Conservation (phyloP, 805 yeast species). For the Wickerhamiella occidentalis region DNA sequence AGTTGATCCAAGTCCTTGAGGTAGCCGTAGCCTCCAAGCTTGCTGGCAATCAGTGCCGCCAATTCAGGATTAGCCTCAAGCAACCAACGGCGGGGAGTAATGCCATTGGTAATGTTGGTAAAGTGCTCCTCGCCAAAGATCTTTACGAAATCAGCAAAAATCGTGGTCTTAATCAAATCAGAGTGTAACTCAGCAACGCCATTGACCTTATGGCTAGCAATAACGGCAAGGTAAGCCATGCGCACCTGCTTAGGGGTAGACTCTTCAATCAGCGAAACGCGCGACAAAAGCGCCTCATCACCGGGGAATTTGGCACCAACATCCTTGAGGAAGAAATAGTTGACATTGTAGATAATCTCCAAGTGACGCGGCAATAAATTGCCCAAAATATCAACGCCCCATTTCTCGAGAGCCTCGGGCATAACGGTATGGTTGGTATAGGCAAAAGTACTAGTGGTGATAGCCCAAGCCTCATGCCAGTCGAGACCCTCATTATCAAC, state of each 20-base stretch:
- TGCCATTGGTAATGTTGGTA: constrained; percentile 87
- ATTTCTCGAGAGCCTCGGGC: constrained; percentile 89
- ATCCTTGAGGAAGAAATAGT: constrained; percentile 59
- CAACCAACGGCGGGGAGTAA: constrained; percentile 94
- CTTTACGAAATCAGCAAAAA: constrained; percentile 78
- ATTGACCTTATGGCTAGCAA: constrained; percentile 86
- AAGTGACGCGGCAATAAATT: constrained; percentile 79
- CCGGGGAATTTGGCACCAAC: constrained; percentile 70
- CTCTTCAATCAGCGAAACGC: constrained; percentile 82
- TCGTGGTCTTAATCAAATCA: constrained; percentile 76
- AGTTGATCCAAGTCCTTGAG: constrained; percentile 56
- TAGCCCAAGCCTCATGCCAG: constrained; percentile 80
- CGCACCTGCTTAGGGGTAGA: constrained; percentile 67
- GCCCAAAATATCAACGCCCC: constrained; percentile 79
- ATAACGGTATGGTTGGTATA: constrained; percentile 93
- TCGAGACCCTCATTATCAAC: constrained; percentile 70
- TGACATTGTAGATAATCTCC: constrained; percentile 80
- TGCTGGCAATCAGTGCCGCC: constrained; percentile 58
- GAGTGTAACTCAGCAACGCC: constrained; percentile 96
- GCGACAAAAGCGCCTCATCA: constrained; percentile 48
- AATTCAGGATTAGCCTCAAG: constrained; percentile 82
- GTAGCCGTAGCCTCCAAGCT: constrained; percentile 57
- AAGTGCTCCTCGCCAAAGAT: constrained; percentile 73
- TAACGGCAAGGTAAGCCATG: constrained; percentile 84
- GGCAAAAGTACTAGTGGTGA: constrained; percentile 70